A percentile compares a stretch with the other conserved stretches of the same genome.
Conservation (phyloP, 495 filamentous ascomycete genomes). For the Aspergillus asperescens region DNA sequence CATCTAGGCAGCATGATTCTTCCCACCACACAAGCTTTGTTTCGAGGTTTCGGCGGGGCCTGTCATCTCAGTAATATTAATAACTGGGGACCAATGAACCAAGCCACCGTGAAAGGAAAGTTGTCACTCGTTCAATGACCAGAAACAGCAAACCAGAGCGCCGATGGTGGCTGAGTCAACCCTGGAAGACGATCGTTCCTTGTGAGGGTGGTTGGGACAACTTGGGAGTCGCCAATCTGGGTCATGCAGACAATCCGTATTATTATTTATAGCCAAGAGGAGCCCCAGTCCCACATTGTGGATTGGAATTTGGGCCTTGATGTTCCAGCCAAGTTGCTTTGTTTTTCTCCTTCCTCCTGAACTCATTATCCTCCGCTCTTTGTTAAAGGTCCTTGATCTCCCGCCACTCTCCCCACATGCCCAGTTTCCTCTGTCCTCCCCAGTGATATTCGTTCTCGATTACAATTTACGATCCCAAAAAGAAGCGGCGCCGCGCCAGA, state of each 20-base stretch:
- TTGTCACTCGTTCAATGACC: too few relatives aligned
- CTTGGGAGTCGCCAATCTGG: too few relatives aligned
- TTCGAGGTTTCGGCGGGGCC: too few relatives aligned
- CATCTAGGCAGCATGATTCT: slow-evolving; percentile 3
- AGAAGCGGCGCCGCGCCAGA: slow-evolving; percentile 8
- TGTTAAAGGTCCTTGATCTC: neutral
- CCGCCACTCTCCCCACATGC: neutral
- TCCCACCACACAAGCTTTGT: neutral
- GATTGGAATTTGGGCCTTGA: too few relatives aligned
- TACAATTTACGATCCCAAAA: neutral
- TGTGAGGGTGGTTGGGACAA: too few relatives aligned
- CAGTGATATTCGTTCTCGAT: too few relatives aligned
- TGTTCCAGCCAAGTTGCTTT: slow-evolving; percentile 7
- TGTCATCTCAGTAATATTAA: too few relatives aligned
- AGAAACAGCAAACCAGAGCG: too few relatives aligned
- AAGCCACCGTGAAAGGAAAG: too few relatives aligned
- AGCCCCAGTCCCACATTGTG: neutral
- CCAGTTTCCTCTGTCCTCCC: slow-evolving; percentile 1
- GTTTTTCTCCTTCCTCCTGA: slow-evolving; percentile 4
- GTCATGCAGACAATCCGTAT: neutral
- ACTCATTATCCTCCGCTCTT: neutral
- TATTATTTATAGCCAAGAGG: slow-evolving; percentile 2
- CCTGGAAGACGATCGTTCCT: neutral
- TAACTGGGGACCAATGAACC: too few relatives aligned
- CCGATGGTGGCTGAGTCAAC: neutral